Percentiles rank a stretch among this genome's conserved stretches.
phyloP scores from a whole-genome alignment of 2,329 filamentous ascomycete species.

The Colletotrichum caudatum region DNA sequence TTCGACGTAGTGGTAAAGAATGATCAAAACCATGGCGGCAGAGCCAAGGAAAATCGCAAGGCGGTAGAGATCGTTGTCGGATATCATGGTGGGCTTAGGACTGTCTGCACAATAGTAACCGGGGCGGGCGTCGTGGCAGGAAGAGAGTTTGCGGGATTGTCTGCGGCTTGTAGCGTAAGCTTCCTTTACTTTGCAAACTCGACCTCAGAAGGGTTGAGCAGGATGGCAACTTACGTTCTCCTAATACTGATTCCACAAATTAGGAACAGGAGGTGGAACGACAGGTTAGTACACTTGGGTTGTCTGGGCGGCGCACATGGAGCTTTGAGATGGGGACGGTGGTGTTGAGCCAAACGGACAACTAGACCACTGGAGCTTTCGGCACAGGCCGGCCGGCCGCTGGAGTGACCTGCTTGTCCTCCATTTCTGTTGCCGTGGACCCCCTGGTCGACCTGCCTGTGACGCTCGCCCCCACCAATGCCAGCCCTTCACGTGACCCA shows the following conservation, averaged over 20 bases:
- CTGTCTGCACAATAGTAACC: slow-evolving; percentile 27
- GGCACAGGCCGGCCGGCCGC: slow-evolving; percentile 30
- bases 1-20: slow-evolving; percentile 96
- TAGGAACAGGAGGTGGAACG: background rate
- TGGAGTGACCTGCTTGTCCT: slow-evolving; percentile 29
- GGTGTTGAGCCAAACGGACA: slow-evolving; percentile 36
- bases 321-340: slow-evolving; percentile 20
- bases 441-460: slow-evolving; percentile 13
- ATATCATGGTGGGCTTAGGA: slow-evolving; percentile 79
- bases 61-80: slow-evolving; percentile 90
- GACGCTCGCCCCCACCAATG: slow-evolving; percentile 40
- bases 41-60: slow-evolving; percentile 94
- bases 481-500: slow-evolving; percentile 41
- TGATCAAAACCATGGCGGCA: slow-evolving; percentile 89
- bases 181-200: background rate
- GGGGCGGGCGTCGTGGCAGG: slow-evolving; percentile 40
- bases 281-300: background rate
- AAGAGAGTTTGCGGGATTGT: slow-evolving; percentile 35
- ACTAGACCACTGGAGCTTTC: slow-evolving; percentile 38
- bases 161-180: background rate
- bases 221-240: slow-evolving; percentile 1
- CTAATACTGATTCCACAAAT: background rate
- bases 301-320: slow-evolving; percentile 17
- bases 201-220: background rate
- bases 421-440: slow-evolving; percentile 21